Evolutionary conservation across 2,329 filamentous ascomycete species (phyloP).

Genomic region (Fusarium sulawesiense): DNA sequence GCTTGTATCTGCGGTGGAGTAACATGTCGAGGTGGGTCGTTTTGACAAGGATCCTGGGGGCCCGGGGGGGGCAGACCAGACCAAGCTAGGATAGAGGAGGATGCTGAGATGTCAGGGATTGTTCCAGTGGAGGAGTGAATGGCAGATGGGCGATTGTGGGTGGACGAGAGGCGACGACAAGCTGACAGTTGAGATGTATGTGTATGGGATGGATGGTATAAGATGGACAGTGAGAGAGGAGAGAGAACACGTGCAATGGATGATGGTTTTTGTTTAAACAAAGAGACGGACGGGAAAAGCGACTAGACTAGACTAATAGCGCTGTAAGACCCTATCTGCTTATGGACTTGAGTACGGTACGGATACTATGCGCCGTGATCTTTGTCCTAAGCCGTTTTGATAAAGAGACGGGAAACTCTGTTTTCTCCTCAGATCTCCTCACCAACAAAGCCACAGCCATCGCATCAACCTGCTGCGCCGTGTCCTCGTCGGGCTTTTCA

Average conservation of each 20-base stretch:
- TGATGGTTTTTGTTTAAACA: constrained; percentile 1
- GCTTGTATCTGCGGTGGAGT: constrained; percentile 43
- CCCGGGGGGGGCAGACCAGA: constrained; percentile 21
- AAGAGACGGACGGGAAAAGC: constrained; percentile 1
- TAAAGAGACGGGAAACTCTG: constrained; percentile 14
- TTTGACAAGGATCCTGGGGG: constrained; percentile 36
- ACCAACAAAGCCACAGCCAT: constrained; percentile 1
- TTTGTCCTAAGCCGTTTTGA: constrained; percentile 9
- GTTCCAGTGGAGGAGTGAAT: constrained; percentile 17
- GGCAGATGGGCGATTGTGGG: constrained; percentile 8
- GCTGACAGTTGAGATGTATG: constrained; percentile 13
- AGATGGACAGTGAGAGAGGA: background rate
- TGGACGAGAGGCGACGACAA: background rate
- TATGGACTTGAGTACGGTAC: background rate
- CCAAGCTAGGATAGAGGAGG: constrained; percentile 16
- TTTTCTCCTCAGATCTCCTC: constrained; percentile 29
- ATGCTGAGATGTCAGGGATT: constrained; percentile 32
- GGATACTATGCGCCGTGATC: background rate
- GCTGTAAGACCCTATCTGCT: constrained; percentile 8
- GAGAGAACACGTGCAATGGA: constrained; percentile 21
- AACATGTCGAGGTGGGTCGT: constrained; percentile 46
- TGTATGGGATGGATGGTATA: constrained; percentile 8
- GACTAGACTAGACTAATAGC: background rate
- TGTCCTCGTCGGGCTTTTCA: constrained; percentile 5
- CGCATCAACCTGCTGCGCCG: background rate